phyloP scores from a whole-genome alignment of 1,139 yeast species.

The Geotrichum klebahnii region DNA sequence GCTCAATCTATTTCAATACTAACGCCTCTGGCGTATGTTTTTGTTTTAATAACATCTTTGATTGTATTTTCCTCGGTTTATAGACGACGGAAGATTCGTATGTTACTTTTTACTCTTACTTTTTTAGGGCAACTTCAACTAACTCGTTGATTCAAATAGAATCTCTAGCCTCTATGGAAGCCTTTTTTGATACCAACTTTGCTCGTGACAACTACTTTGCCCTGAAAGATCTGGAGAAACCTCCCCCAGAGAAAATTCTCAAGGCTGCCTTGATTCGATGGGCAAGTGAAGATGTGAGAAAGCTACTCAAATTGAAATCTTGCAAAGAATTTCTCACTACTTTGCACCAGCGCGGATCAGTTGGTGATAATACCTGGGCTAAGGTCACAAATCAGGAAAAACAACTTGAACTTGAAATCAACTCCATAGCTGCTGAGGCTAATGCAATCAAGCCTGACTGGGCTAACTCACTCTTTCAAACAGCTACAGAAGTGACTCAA shows the following conservation, averaged over 20 bases:
- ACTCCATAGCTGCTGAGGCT: constrained; percentile 74
- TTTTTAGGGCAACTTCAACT: constrained; percentile 18
- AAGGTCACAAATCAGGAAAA: constrained; percentile 75
- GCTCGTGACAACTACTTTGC: constrained; percentile 62
- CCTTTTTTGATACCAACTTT: constrained; percentile 19
- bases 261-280: constrained; percentile 79
- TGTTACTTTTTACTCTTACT: constrained; percentile 17
- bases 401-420: constrained; percentile 73
- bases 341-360: constrained; percentile 80
- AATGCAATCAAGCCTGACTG: constrained; percentile 72
- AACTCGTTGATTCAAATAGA: constrained; percentile 17
- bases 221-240: constrained; percentile 51
- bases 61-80: constrained; percentile 69
- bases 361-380: constrained; percentile 84
- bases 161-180: constrained; percentile 11
- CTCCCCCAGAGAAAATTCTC: constrained; percentile 74
- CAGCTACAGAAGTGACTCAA: constrained; percentile 84
- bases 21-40: constrained; percentile 80
- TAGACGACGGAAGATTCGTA: constrained; percentile 53
- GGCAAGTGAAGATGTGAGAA: constrained; percentile 67
- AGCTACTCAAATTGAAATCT: constrained; percentile 68
- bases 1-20: constrained; percentile 58
- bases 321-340: constrained; percentile 61
- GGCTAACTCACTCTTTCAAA: constrained; percentile 70
- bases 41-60: constrained; percentile 65